Evolutionary conservation across 371 early-diverging fungal species (phyloP).

Genomic region (Mortierella sp.): DNA sequence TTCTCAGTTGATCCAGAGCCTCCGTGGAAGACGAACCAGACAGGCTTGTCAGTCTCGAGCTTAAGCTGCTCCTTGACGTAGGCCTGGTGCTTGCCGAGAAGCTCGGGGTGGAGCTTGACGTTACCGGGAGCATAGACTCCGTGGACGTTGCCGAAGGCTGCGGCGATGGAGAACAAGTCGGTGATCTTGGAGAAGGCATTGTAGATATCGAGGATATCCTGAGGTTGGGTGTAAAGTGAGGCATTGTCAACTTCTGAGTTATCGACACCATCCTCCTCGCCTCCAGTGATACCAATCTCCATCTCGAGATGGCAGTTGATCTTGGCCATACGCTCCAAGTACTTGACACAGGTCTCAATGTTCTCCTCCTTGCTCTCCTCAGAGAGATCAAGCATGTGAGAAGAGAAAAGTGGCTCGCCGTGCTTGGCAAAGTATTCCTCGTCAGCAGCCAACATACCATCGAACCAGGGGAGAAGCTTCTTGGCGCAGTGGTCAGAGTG

Average conservation of each 20-base stretch:
- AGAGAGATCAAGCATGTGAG: constrained; percentile 95
- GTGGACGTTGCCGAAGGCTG: constrained; percentile 94
- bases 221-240: constrained; percentile 90
- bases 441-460: constrained; percentile 93
- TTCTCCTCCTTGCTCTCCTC: constrained; percentile 93
- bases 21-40: constrained; percentile 95
- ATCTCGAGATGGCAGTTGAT: constrained; percentile 90
- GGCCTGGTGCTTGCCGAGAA: constrained; percentile 89
- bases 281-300: constrained; percentile 97
- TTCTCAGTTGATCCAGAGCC: constrained; percentile 88
- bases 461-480: constrained; percentile 95
- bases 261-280: constrained; percentile 96
- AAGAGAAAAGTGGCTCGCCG: constrained; percentile 93
- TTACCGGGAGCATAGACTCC: constrained; percentile 95
- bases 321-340: constrained; percentile 88
- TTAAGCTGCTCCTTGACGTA: constrained; percentile 79
- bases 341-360: constrained; percentile 87
- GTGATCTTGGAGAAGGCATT: constrained; percentile 81
- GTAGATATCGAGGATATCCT: constrained; percentile 94
- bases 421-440: constrained; percentile 91
- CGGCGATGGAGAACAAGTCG: constrained; percentile 90
- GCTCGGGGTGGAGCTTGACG: constrained; percentile 89
- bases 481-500: constrained; percentile 97
- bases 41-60: constrained; percentile 73
- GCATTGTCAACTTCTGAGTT: constrained; percentile 90